Percentiles rank a stretch among this genome's conserved stretches.
Evolutionary conservation across 805 yeast species (phyloP).

Genomic region (Priceomyces carsonii): DNA sequence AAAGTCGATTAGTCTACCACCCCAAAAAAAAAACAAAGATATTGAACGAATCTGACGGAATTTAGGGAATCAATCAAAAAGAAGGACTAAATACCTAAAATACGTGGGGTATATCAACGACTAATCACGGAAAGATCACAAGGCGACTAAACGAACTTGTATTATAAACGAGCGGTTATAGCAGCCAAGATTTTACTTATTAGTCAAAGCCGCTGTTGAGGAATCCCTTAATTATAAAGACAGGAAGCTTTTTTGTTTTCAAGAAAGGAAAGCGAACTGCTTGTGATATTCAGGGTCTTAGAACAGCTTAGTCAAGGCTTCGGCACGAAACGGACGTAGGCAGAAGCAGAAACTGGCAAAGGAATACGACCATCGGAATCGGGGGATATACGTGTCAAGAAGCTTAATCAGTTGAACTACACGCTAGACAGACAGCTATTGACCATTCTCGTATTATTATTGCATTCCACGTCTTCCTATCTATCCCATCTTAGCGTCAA

Average conservation of each 20-base stretch:
- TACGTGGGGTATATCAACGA: constrained; percentile 1
- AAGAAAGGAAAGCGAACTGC: too few species aligned
- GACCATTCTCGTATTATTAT: too few species aligned
- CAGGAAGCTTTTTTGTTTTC: constrained; percentile 2
- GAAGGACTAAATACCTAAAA: constrained; percentile 6
- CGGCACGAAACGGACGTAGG: too few species aligned
- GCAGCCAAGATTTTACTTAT: constrained; percentile 2
- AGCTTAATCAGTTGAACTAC: too few species aligned
- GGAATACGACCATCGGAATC: too few species aligned
- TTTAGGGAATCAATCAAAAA: constrained; percentile 7
- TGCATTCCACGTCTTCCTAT: too few species aligned
- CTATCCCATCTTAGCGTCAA: too few species aligned
- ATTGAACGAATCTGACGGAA: constrained; percentile 1
- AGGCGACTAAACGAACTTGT: constrained; percentile 3
- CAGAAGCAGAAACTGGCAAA: too few species aligned
- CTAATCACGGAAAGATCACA: constrained; percentile 2
- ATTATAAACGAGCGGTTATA: constrained; percentile 2
- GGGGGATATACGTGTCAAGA: too few species aligned
- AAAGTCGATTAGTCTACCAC: constrained; percentile 5
- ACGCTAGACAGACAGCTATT: too few species aligned
- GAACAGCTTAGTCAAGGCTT: too few species aligned
- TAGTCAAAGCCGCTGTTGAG: constrained; percentile 7
- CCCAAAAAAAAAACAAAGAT: constrained; percentile 7
- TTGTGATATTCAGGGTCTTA: too few species aligned
- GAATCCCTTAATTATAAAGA: constrained; percentile 3